Base-by-base conservation (phyloP, 805 yeast genomes). In the Starmerella scarabaei region DNA sequence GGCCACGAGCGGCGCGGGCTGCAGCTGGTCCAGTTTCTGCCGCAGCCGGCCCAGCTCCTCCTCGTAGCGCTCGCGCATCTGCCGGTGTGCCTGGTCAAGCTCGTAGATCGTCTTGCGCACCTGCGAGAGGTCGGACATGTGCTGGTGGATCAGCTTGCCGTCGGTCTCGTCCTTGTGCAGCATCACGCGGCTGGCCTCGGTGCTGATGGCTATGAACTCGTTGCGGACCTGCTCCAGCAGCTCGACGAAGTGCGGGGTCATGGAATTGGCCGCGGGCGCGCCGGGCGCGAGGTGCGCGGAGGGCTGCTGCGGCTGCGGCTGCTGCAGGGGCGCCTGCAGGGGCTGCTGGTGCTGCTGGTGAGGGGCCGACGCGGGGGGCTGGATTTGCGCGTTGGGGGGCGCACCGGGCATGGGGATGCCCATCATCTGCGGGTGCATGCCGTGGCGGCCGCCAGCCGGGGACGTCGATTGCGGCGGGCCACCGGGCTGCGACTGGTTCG, bases 11-110 rank as follows among this genome's bases (percentile, higher is more conserved):
- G 42, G 50, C 29, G n/a, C 39, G 33, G 45, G 51, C 35, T 42
- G 36, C 15, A 38, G 41, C 14, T 48, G 47, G 53, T 84, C 94
- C 50, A 88, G 68, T 58, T 85, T 94, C 48, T 77, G 75, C 61
- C 88, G 85, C 61, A 88, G 70, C 51, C 91, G 70, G 57, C 74
- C 66, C 41, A 91, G 80, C 63, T 88, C 97, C 54, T 82, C 94
- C 61, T 88, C 96, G 62, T 88, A 91, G 35, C 86, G 85, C 56
- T 88, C 96, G 64, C 88, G 86, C 72, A 91, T 81, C 58, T 83
- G 82, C 52, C 94, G 72, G 65, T 88, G 97, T 30, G 94, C 88
- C 71, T 79, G 73, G 61, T 88, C 96, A 54, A 88, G 71, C 58
- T 91, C 97, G 57, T 78, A 85, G 21, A 88, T 94, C 9, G 94